Base-by-base conservation (phyloP, 2,329 filamentous ascomycete species). In the Aaosphaeria pasadenensis region DNA sequence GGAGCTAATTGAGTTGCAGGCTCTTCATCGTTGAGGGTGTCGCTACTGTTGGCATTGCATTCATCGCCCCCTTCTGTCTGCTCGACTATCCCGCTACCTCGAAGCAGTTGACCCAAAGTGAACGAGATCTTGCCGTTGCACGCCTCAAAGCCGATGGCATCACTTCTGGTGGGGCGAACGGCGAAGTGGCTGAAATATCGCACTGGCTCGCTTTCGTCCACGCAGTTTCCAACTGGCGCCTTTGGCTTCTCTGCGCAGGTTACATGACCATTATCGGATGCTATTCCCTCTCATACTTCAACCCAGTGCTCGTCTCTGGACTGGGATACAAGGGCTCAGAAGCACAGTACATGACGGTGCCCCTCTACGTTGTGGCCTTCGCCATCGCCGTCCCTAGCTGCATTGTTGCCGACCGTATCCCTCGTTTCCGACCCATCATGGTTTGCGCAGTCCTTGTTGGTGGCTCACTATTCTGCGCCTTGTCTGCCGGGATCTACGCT, bases 21-120 rank as follows among this genome's bases (percentile, higher is more conserved):
- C 46, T 60, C 0, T 60, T 60, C 46, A 60, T 60, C 33, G 56
- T 60, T 7, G 57, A 62, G 45, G 59, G 59, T n/a, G 52, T 57
- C 4, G 53, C 59, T 13, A 62, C 57, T 11, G 47, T 62, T 7
- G 54, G 44, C 30, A 53, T 48, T 17, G 57, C 57, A 7, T 43
- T 60, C 9, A 53, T 58, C n/a, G 54, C 59, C 5, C 57, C 54
- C 1, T 62, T 62, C 43, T 51, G 59, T 24, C 54, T 60, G 11
- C 52, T 60, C 40, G 59, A 62, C 32, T 62, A 57, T 42, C 58
- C 60, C 9, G 57, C 69, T 2, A 67, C 67, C 2, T 75, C 74
- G 0, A 59, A 62, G 32, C 76, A 75, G 69, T 61, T 78, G 7
- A 72, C 55, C 2, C 60, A 61, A 0, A 67, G 72, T 4, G 74